Conservation (phyloP, 1,139 yeast species). For the Saccharomyces hybrid region DNA sequence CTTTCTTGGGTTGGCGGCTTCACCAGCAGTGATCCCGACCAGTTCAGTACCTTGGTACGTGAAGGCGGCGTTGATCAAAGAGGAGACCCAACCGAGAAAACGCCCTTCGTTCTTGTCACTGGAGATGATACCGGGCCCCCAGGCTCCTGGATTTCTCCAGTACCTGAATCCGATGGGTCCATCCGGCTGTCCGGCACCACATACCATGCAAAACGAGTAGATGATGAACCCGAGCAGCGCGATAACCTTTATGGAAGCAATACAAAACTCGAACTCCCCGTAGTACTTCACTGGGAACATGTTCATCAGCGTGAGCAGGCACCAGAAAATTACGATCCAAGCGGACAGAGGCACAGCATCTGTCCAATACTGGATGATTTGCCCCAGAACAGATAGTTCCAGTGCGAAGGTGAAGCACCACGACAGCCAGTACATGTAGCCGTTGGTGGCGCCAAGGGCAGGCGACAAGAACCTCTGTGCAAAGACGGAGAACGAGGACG, state of each 20-base stretch:
- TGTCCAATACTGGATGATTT: slow-evolving; percentile 73
- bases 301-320: slow-evolving; percentile 44
- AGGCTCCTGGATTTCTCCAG: slow-evolving; percentile 92
- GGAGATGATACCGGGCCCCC: slow-evolving; percentile 53
- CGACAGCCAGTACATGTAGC: slow-evolving; percentile 81
- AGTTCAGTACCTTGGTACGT: slow-evolving; percentile 83
- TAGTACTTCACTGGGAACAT: slow-evolving; percentile 57
- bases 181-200: slow-evolving; percentile 57
- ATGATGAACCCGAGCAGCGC: slow-evolving; percentile 69
- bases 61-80: slow-evolving; percentile 64
- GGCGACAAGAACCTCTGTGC: slow-evolving; percentile 48
- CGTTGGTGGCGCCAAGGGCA: slow-evolving; percentile 73
- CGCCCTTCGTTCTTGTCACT: slow-evolving; percentile 55
- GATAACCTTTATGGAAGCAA: slow-evolving; percentile 61
- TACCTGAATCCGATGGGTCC: slow-evolving; percentile 81
- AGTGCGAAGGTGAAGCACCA: slow-evolving; percentile 85
- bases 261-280: slow-evolving; percentile 68
- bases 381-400: slow-evolving; percentile 80
- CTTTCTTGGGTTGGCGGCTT: slow-evolving; percentile 71
- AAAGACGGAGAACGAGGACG: slow-evolving; percentile 57
- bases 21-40: slow-evolving; percentile 86
- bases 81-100: slow-evolving; percentile 62
- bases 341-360: slow-evolving; percentile 54
- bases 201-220: slow-evolving; percentile 63
- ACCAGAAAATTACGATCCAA: slow-evolving; percentile 71